A percentile compares a stretch with the other conserved stretches of the same genome.
Conservation (phyloP, 768 basidiomycete species). For the Collybiopsis luxurians region DNA sequence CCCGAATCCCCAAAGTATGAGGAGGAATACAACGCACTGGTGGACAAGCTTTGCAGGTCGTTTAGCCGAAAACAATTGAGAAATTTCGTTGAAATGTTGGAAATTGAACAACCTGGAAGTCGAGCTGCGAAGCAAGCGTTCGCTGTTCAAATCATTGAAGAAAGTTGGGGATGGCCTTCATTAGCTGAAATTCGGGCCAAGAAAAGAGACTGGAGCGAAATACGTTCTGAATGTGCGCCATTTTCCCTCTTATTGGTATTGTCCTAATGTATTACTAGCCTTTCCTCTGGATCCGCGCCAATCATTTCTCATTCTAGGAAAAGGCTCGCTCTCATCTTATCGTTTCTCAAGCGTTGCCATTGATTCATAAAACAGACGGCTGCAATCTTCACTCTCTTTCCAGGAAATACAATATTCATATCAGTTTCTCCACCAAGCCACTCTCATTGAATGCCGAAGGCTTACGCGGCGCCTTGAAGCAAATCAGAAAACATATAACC, state of each 20-base stretch:
- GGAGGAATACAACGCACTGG: conserved; percentile 48
- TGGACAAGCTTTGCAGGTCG: conserved; percentile 52
- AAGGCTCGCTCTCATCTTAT: conserved; percentile 40
- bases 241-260: conserved; percentile 5
- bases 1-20: conserved; percentile 47
- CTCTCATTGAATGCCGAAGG: conserved; percentile 62
- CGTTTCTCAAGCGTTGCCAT: not conserved
- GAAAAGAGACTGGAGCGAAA: conserved; percentile 48
- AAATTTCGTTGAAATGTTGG: conserved; percentile 33
- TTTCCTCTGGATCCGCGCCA: conserved; percentile 56
- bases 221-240: conserved; percentile 42
- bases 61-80: conserved; percentile 65
- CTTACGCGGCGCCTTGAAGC: conserved; percentile 46
- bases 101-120: conserved; percentile 42
- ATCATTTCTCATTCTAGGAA: conserved; percentile 70
- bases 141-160: conserved; percentile 56
- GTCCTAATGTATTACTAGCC: conserved; percentile 30
- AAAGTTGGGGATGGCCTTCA: conserved; percentile 69
- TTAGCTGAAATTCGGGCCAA: conserved; percentile 49
- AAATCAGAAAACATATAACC: conserved; percentile 43
- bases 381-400: conserved; percentile 57
- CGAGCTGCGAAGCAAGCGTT: conserved; percentile 33
- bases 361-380: conserved; percentile 50
- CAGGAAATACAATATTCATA: conserved; percentile 56
- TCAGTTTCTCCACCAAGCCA: conserved; percentile 56